These are phyloP conservation scores for Penicillium sp. DNA, from an alignment of 2,329 filamentous ascomycete genomes.

Conservation along the genomic window DNA sequence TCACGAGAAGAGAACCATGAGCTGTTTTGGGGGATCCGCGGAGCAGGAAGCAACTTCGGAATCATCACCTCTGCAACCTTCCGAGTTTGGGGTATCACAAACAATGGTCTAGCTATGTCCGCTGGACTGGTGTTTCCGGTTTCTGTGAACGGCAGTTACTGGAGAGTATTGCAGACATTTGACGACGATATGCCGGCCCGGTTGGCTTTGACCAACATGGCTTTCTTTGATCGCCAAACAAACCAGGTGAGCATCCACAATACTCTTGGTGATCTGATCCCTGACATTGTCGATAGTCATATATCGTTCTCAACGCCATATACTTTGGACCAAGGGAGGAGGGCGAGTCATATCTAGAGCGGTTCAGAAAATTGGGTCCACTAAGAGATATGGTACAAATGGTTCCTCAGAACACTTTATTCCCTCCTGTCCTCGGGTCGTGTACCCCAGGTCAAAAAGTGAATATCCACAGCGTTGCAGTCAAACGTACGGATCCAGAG, in stretches of 20 bases:
- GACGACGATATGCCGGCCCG: not conserved
- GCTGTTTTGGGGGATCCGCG: conserved; percentile 45
- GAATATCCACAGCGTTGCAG: not conserved
- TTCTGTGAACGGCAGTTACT: not conserved
- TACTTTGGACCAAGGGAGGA: not conserved
- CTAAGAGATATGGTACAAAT: not conserved
- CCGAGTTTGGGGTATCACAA: conserved; percentile 27
- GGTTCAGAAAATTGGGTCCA: not conserved
- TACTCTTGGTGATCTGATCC: not conserved
- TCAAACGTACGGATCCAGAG: not conserved
- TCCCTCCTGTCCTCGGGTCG: not conserved
- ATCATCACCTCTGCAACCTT: conserved; percentile 39
- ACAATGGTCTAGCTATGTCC: conserved; percentile 16
- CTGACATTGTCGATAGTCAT: not conserved
- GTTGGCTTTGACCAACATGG: not conserved
- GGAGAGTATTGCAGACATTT: not conserved
- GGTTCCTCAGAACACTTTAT: not conserved
- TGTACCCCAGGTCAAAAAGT: not conserved
- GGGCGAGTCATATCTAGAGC: not conserved
- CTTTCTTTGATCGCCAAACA: not conserved
- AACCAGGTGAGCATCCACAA: not conserved
- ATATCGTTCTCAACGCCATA: not conserved
- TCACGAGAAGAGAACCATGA: conserved; percentile 36
- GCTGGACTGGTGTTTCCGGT: conserved; percentile 19
- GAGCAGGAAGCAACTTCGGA: conserved; percentile 46